Base-by-base conservation (phyloP, 164 flowering plant genomes). In the Piper longum region DNA sequence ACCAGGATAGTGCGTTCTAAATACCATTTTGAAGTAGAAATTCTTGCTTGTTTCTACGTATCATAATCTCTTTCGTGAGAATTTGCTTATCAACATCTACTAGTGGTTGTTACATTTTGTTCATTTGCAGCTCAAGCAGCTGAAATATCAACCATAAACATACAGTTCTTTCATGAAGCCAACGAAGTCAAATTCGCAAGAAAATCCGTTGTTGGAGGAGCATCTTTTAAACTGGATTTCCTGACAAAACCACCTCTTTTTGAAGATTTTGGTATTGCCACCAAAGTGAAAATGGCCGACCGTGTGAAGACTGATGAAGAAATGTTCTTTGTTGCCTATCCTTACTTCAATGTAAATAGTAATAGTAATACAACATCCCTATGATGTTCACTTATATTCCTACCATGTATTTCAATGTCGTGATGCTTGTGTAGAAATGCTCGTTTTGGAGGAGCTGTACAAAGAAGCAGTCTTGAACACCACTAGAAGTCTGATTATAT, bases 141-240 rank as follows among this genome's bases (percentile, higher is more conserved):
- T 48, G 52, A 48, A 7, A 44, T 62, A n/a, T 62, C 17, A 4
- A 26, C 8, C 43, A 4, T 51, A 43, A 52, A 56, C 17, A 65
- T 71, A 56, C 93, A 92, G 98, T 92, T 92, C 75, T 89, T 92
- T 60, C 96, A 96, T 0, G 98, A 92, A 81, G 96, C 96, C 57
- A 92, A 70, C 64, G 98, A 92, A 75, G 98, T 89, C 48, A 70
- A 77, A 62, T 83, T 89, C 73, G 96, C 98, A 58, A 85, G 86
- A 74, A 67, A 77, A 61, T 84, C 89, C 43, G 81, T 64, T 39
- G 87, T 92, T 76, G 89, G 73, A 70, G 98, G 98, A 71, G 81
- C 88, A 68, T 79, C 87, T 12, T 80, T 85, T 61, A 89, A 88
- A 79, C 76, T 92, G 66, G 98, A 92, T 72, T 92, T 89, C 69